Percentiles rank a stretch among this genome's conserved stretches.
Conservation (phyloP, 352 stramenopile genomes). For the Pythium apleroticum region DNA sequence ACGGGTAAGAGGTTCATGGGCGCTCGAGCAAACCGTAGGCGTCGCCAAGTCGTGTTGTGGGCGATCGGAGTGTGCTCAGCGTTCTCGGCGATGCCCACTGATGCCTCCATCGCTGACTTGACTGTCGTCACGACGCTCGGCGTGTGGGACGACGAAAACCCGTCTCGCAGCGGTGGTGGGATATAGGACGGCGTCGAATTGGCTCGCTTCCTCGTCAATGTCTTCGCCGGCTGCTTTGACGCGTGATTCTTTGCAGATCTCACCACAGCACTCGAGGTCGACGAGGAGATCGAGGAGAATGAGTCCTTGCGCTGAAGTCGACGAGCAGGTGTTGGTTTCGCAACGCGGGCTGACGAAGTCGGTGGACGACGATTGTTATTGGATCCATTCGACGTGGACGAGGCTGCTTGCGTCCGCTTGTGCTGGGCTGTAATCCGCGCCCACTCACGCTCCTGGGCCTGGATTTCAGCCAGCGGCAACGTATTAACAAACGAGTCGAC, state of each 20-base stretch:
- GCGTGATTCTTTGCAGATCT: neutral
- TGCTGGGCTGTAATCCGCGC: slow-evolving; percentile 25
- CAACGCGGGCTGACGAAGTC: neutral
- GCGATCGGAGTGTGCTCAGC: neutral
- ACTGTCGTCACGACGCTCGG: neutral
- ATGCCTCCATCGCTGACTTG: neutral
- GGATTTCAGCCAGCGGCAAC: slow-evolving; percentile 48
- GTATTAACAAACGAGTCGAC: slow-evolving; percentile 33
- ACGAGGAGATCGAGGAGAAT: neutral
- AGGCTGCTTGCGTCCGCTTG: slow-evolving; percentile 23
- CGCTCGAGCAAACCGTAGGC: slow-evolving; percentile 2
- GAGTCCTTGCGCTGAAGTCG: neutral
- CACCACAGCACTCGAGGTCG: neutral
- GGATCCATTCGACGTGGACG: neutral
- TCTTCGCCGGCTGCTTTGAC: neutral
- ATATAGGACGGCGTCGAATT: neutral
- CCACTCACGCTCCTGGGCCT: slow-evolving; percentile 49
- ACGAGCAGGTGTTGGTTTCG: neutral
- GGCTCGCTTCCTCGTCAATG: neutral
- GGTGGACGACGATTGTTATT: neutral
- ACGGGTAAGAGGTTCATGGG: slow-evolving; percentile 30
- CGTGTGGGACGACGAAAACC: neutral
- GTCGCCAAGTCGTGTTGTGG: neutral
- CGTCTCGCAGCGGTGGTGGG: neutral
- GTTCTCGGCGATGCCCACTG: neutral